Conservation (phyloP, 768 basidiomycete species). For the Boletus tomentosulus region DNA sequence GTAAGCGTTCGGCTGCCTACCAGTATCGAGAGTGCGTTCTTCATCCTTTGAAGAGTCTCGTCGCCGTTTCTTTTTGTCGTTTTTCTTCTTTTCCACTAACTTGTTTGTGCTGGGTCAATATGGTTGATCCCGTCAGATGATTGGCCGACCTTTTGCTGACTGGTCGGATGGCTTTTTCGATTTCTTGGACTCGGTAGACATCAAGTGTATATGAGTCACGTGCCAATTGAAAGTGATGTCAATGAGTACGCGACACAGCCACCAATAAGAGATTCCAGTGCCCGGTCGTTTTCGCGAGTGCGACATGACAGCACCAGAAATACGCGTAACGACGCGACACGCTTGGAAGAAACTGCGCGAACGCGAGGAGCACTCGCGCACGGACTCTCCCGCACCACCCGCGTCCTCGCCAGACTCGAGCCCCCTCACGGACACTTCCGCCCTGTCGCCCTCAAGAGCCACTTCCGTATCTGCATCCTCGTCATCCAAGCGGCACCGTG, state of each 20-base stretch:
- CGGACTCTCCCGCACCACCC: background rate
- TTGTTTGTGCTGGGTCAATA: slow-evolving; percentile 7
- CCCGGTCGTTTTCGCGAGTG: background rate
- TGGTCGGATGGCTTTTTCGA: no score
- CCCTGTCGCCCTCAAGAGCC: slow-evolving; percentile 15
- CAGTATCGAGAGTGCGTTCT: background rate
- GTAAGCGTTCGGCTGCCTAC: background rate
- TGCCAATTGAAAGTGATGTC: background rate
- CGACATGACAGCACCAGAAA: slow-evolving; percentile 16
- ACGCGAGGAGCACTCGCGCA: slow-evolving; percentile 1
- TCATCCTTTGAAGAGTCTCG: slow-evolving; percentile 13
- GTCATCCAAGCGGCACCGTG: slow-evolving; percentile 23
- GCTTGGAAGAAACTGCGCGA: slow-evolving; percentile 26
- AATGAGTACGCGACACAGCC: slow-evolving; percentile 15
- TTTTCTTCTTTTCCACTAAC: slow-evolving; percentile 27
- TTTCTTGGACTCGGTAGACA: background rate
- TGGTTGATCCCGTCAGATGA: background rate
- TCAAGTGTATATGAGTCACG: background rate
- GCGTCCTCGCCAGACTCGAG: slow-evolving; percentile 22
- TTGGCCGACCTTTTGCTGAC: slow-evolving; percentile 19
- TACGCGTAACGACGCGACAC: slow-evolving; percentile 28
- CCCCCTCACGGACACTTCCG: slow-evolving; percentile 23
- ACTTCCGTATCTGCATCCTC: slow-evolving; percentile 24
- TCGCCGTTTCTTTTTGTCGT: slow-evolving; percentile 34
- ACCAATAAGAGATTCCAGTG: slow-evolving; percentile 9